Percentiles rank a stretch among this genome's conserved stretches.
These are phyloP conservation scores for Manihot esculenta DNA, from an alignment of 441 rosid species.

Conservation along the genomic window DNA sequence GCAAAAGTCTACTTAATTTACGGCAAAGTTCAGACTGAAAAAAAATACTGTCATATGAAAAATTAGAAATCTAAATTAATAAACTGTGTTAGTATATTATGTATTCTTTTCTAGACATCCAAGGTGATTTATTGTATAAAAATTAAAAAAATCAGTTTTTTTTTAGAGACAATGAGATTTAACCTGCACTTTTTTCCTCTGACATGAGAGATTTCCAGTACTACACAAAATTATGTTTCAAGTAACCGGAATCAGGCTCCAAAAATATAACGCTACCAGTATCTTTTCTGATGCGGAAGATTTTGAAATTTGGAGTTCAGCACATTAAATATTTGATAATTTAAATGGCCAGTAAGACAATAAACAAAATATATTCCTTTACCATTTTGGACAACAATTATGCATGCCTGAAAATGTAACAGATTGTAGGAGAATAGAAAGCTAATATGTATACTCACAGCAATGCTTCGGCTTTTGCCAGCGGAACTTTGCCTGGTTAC, in stretches of 20 bases:
- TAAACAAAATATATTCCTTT: neutral
- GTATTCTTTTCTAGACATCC: neutral
- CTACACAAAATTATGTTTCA: neutral
- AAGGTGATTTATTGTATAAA: too few relatives aligned
- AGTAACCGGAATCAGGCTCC: neutral
- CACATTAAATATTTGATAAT: neutral
- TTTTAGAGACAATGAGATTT: too few relatives aligned
- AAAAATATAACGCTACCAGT: neutral
- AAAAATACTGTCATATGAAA: too few relatives aligned
- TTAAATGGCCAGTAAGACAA: neutral
- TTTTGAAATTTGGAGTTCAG: constrained; percentile 1
- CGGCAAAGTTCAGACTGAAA: too few relatives aligned
- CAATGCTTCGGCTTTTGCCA: constrained; percentile 61
- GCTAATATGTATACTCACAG: constrained; percentile 48
- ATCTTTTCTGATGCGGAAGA: neutral
- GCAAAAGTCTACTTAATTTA: too few relatives aligned
- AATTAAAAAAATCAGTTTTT: too few relatives aligned
- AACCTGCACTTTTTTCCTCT: too few relatives aligned
- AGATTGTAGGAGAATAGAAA: neutral
- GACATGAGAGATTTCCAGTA: neutral
- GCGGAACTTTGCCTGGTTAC: constrained; percentile 49
- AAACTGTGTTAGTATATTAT: too few relatives aligned
- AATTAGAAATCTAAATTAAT: too few relatives aligned
- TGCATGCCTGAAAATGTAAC: constrained; percentile 4
- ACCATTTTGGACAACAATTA: neutral